Percentiles rank a stretch among this genome's conserved stretches.
Evolutionary conservation across 257 asterid species (phyloP).

Genomic region (Craterostigma plantagineum): DNA sequence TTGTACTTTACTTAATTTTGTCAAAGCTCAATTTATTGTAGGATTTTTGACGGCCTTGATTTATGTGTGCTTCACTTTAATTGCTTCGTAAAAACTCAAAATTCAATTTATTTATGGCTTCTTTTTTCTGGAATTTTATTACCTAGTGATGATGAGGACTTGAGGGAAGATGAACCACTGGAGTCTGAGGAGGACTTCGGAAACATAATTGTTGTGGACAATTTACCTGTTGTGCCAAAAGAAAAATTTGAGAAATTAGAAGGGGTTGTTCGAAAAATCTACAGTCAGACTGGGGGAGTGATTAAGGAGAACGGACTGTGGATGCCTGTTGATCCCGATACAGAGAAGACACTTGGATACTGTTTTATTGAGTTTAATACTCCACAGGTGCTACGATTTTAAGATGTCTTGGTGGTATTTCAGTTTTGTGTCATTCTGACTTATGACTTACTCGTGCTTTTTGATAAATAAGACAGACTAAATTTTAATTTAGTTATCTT

Average conservation of each 20-base stretch:
- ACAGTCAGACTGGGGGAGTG: conserved; percentile 64
- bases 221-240: conserved; percentile 58
- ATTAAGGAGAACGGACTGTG: conserved; percentile 66
- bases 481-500: too few relatives aligned
- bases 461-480: too few relatives aligned
- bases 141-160: conserved; percentile 69
- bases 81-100: background rate
- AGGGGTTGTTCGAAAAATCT: conserved; percentile 65
- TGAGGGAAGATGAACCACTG: conserved; percentile 40
- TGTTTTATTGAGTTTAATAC: conserved; percentile 73
- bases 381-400: conserved; percentile 40
- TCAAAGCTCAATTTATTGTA: background rate
- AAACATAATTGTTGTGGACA: conserved; percentile 75
- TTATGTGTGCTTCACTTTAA: background rate
- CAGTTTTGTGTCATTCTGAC: too few relatives aligned
- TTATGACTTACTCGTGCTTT: too few relatives aligned
- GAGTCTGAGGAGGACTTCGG: conserved; percentile 67
- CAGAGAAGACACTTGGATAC: conserved; percentile 55
- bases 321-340: conserved; percentile 73
- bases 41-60: background rate
- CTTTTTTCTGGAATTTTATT: background rate
- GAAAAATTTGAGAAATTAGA: conserved; percentile 77
- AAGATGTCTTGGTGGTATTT: too few relatives aligned
- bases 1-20: too few relatives aligned
- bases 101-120: background rate